A percentile compares a stretch with the other conserved stretches of the same genome.
phyloP scores from a whole-genome alignment of 176 grass and related monocot genomes.

The Rhynchospora breviuscula region DNA sequence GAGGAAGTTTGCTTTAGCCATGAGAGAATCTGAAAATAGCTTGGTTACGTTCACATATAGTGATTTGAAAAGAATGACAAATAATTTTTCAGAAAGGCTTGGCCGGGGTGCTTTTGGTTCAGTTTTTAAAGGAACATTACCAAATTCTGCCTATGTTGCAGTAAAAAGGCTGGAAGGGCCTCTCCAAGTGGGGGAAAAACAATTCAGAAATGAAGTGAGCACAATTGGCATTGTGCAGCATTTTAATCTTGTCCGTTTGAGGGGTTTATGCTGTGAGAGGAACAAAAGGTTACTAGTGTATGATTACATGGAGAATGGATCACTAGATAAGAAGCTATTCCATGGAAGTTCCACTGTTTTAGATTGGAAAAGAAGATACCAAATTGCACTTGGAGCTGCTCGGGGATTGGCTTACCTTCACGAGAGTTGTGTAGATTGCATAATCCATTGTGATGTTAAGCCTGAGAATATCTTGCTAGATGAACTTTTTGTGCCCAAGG shows the following conservation, averaged over 20 bases:
- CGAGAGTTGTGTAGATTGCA: slow-evolving; percentile 41
- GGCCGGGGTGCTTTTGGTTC: slow-evolving; percentile 43
- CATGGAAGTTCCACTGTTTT: neutral
- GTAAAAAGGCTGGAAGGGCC: slow-evolving; percentile 44
- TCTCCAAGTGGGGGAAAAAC: slow-evolving; percentile 33
- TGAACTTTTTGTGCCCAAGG: slow-evolving; percentile 23
- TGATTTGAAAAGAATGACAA: slow-evolving; percentile 36
- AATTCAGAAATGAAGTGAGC: slow-evolving; percentile 37
- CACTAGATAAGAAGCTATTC: slow-evolving; percentile 36
- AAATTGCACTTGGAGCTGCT: slow-evolving; percentile 32
- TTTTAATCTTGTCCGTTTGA: slow-evolving; percentile 44
- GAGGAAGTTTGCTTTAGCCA: neutral
- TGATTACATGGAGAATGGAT: slow-evolving; percentile 18
- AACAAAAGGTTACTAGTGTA: slow-evolving; percentile 35
- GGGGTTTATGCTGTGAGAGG: slow-evolving; percentile 26
- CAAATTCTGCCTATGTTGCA: neutral
- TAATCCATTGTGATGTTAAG: slow-evolving; percentile 65
- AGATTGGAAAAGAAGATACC: slow-evolving; percentile 32
- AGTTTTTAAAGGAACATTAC: slow-evolving; percentile 33
- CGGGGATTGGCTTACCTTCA: slow-evolving; percentile 43
- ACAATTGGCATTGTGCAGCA: slow-evolving; percentile 39
- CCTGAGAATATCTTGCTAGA: slow-evolving; percentile 62
- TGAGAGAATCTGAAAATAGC: slow-evolving; percentile 1
- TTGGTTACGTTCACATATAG: slow-evolving; percentile 30
- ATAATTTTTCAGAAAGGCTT: slow-evolving; percentile 48